These are phyloP conservation scores for Talaromyces verruculosus DNA, from an alignment of 2,329 filamentous ascomycete species.

Conservation along the genomic window DNA sequence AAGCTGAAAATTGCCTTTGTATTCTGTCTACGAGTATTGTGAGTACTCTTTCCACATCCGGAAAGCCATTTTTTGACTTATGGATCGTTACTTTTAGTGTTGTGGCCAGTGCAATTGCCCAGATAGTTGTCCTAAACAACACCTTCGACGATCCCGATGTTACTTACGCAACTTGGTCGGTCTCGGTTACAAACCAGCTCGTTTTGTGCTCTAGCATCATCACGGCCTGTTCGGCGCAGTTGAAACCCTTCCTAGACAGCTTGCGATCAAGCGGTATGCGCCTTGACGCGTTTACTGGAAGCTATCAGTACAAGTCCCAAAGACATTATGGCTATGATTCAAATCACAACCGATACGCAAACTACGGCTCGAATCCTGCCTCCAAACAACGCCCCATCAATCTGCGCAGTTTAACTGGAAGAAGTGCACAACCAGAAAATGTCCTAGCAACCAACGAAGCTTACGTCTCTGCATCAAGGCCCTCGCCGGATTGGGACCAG, in stretches of 20 bases:
- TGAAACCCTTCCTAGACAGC: slow-evolving; percentile 33
- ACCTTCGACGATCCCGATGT: slow-evolving; percentile 22
- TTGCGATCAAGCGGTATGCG: slow-evolving; percentile 34
- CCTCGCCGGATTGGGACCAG: slow-evolving; percentile 26
- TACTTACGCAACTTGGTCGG: slow-evolving; percentile 28
- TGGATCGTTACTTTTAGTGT: slow-evolving; percentile 24
- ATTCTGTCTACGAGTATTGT: slow-evolving; percentile 29
- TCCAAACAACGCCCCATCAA: slow-evolving; percentile 21
- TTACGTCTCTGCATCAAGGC: slow-evolving; percentile 23
- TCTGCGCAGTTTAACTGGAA: slow-evolving; percentile 21
- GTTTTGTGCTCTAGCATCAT: slow-evolving; percentile 28
- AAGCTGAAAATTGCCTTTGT: slow-evolving; percentile 28
- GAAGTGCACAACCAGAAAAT: slow-evolving; percentile 8
- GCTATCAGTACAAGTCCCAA: slow-evolving; percentile 25
- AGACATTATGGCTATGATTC: slow-evolving; percentile 21
- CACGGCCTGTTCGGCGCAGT: slow-evolving; percentile 32
- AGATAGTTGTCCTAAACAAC: slow-evolving; percentile 26
- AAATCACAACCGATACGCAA: slow-evolving; percentile 17
- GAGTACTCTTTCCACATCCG: slow-evolving; percentile 12
- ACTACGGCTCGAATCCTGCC: slow-evolving; percentile 17
- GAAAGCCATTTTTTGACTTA: not conserved
- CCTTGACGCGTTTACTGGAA: slow-evolving; percentile 23
- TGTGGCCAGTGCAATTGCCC: slow-evolving; percentile 27
- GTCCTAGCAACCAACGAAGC: not conserved
- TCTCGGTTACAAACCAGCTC: slow-evolving; percentile 24